A percentile compares a stretch with the other conserved stretches of the same genome.
phyloP scores from a whole-genome alignment of 2,329 filamentous ascomycete species.

The Exophiala aquamarina region DNA sequence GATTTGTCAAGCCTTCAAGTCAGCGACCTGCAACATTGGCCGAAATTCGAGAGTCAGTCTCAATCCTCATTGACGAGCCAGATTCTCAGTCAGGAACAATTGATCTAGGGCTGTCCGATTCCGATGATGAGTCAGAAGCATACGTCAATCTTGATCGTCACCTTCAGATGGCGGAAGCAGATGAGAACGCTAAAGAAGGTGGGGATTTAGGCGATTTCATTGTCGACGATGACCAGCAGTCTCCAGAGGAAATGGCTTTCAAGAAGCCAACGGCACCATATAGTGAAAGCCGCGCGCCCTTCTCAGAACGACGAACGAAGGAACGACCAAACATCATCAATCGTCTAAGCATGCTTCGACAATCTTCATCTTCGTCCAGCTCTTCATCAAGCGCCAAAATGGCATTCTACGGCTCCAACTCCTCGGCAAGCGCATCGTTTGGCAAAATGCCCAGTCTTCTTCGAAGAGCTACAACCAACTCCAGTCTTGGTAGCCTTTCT shows the following conservation, averaged over 20 bases:
- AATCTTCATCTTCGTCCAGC: slow-evolving; percentile 42
- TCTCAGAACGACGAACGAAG: slow-evolving; percentile 33
- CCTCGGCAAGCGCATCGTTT: slow-evolving; percentile 14
- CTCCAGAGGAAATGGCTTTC: slow-evolving; percentile 27
- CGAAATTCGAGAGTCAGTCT: slow-evolving; percentile 81
- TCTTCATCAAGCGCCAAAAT: slow-evolving; percentile 21
- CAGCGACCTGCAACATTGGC: slow-evolving; percentile 72
- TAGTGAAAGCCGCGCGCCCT: slow-evolving; percentile 24
- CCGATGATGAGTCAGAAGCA: slow-evolving; percentile 36
- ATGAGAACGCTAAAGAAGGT: slow-evolving; percentile 54
- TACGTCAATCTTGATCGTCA: slow-evolving; percentile 45
- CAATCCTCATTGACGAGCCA: slow-evolving; percentile 73
- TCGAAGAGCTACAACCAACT: slow-evolving; percentile 29
- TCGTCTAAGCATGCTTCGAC: slow-evolving; percentile 43
- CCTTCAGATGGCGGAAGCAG: slow-evolving; percentile 54
- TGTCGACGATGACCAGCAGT: slow-evolving; percentile 32
- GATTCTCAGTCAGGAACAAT: slow-evolving; percentile 31
- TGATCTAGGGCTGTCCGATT: slow-evolving; percentile 55
- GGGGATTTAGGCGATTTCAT: slow-evolving; percentile 29
- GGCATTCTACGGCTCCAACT: slow-evolving; percentile 24
- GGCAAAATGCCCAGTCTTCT: slow-evolving; percentile 25
- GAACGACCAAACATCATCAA: slow-evolving; percentile 45
- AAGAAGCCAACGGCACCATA: slow-evolving; percentile 27
- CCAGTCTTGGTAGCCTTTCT: slow-evolving; percentile 20
- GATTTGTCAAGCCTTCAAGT: slow-evolving; percentile 66